Evolutionary conservation across 352 stramenopile genomes (phyloP).

Genomic region (Peronospora farinosa): DNA sequence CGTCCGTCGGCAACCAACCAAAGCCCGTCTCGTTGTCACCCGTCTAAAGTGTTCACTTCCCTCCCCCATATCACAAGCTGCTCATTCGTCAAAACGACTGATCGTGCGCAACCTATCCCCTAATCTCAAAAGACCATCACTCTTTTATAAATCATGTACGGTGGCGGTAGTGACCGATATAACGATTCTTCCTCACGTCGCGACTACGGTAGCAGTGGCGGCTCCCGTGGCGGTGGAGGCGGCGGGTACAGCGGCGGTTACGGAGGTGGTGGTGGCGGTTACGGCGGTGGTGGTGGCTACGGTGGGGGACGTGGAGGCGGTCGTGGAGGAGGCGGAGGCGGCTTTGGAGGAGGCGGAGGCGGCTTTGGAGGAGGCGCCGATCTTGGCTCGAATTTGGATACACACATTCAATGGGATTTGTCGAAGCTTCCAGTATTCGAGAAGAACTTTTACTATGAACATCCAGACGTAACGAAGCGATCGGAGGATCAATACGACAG

Average conservation of each 20-base stretch:
- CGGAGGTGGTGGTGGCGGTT: slow-evolving; percentile 27
- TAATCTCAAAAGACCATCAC: slow-evolving; percentile 16
- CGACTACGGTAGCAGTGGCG: slow-evolving; percentile 36
- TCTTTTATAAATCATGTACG: slow-evolving; percentile 48
- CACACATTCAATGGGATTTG: slow-evolving; percentile 94
- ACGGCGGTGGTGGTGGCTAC: slow-evolving; percentile 33
- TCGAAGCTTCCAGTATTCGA: slow-evolving; percentile 93
- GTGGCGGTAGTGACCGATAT: slow-evolving; percentile 59
- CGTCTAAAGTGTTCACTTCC: slow-evolving; percentile 28
- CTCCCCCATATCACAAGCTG: not conserved
- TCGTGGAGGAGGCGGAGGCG: slow-evolving; percentile 34
- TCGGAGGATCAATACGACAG: slow-evolving; percentile 85
- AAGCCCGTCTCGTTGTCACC: slow-evolving; percentile 14
- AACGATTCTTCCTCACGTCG: slow-evolving; percentile 71
- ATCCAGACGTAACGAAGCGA: slow-evolving; percentile 93
- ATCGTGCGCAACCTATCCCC: slow-evolving; percentile 4
- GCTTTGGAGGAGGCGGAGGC: slow-evolving; percentile 28
- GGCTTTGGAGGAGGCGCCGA: slow-evolving; percentile 45
- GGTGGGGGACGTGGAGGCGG: slow-evolving; percentile 29
- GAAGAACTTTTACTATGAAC: slow-evolving; percentile 99
- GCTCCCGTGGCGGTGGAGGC: slow-evolving; percentile 21
- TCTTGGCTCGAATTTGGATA: slow-evolving; percentile 84
- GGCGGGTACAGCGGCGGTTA: slow-evolving; percentile 24
- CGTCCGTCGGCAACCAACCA: slow-evolving; percentile 24
- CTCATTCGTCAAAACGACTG: slow-evolving; percentile 28